Conservation (phyloP, 2,329 filamentous ascomycete species). For the Xylaria sp. region DNA sequence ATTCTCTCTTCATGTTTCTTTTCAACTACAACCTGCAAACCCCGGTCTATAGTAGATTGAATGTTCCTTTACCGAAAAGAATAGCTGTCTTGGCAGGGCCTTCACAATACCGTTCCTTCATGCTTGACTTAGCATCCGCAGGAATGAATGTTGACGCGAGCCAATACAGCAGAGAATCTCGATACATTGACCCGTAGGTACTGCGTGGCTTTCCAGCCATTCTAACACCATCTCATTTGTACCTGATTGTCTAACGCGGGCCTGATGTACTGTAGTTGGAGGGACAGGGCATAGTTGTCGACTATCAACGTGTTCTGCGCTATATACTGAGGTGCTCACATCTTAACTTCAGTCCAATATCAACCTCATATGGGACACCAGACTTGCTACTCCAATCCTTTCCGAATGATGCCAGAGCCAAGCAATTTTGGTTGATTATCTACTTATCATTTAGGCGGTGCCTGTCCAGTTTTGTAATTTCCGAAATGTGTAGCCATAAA, state of each 20-base stretch:
- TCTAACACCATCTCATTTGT: background rate
- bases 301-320: background rate
- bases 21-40: background rate
- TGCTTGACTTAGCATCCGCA: background rate
- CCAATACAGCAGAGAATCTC: background rate
- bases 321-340: background rate
- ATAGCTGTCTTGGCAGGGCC: background rate
- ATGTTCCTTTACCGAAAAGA: background rate
- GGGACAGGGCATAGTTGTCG: background rate
- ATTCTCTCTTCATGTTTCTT: background rate
- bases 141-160: background rate
- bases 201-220: background rate
- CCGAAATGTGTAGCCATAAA: constrained; percentile 20
- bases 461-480: constrained; percentile 26
- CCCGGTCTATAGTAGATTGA: too few relatives aligned
- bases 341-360: background rate
- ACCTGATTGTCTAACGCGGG: too few relatives aligned
- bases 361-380: background rate
- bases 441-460: background rate
- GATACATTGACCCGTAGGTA: background rate
- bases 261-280: background rate
- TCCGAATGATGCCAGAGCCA: background rate
- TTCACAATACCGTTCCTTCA: background rate
- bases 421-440: background rate
- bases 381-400: background rate